Conservation (phyloP, 441 rosid species). For the Pelargonium cotyledonis region DNA sequence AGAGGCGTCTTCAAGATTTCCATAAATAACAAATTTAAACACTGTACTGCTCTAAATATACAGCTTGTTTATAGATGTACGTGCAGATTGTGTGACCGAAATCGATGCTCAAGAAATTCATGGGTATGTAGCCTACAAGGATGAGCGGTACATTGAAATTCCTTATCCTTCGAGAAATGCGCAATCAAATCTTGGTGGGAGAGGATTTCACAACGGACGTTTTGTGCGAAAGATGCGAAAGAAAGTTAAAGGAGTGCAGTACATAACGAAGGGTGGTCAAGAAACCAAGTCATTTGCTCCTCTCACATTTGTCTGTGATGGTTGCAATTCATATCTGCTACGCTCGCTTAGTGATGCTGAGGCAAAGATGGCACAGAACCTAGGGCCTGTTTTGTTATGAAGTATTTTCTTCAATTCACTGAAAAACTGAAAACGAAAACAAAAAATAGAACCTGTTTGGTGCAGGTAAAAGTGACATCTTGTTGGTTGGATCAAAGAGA, state of each 20-base stretch:
- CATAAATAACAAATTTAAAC: too few species aligned
- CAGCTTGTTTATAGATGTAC: too few species aligned
- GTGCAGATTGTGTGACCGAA: conserved; percentile 7
- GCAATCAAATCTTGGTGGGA: conserved; percentile 15
- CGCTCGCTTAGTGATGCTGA: conserved; percentile 12
- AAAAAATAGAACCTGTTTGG: too few species aligned
- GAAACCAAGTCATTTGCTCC: conserved; percentile 15
- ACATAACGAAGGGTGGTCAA: conserved; percentile 17
- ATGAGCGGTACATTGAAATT: conserved; percentile 12
- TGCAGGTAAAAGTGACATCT: conserved; percentile 20
- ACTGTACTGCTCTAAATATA: too few species aligned
- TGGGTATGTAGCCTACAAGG: conserved; percentile 19
- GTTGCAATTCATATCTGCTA: conserved; percentile 15
- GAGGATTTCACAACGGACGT: conserved; percentile 24
- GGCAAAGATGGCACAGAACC: not conserved
- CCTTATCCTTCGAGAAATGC: conserved; percentile 17
- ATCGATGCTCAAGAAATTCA: conserved; percentile 13
- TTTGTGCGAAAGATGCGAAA: conserved; percentile 18
- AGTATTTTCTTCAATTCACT: not conserved
- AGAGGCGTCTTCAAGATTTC: too few species aligned
- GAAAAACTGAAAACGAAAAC: not conserved
- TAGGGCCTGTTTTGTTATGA: not conserved
- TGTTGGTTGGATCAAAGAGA: conserved; percentile 21
- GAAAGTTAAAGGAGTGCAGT: conserved; percentile 23
- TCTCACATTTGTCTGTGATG: conserved; percentile 10